phyloP scores from a whole-genome alignment of 2,329 filamentous ascomycete genomes.

The Fusarium pseudoanthophilum region DNA sequence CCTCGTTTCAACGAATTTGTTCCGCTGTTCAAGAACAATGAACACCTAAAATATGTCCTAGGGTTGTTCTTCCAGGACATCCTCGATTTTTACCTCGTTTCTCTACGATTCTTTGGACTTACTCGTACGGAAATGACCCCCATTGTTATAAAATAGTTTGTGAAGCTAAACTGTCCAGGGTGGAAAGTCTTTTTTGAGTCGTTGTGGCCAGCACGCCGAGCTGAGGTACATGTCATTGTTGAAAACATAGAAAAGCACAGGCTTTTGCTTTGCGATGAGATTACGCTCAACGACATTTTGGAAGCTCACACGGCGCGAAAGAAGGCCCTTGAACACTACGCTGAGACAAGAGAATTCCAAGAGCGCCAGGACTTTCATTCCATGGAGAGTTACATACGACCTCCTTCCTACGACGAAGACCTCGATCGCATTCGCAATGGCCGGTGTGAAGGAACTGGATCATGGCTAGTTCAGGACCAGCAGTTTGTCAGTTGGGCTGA shows the following conservation, averaged over 20 bases:
- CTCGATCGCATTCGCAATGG: not conserved
- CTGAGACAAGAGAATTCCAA: not conserved
- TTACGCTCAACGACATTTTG: not conserved
- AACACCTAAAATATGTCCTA: not conserved
- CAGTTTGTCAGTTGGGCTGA: not conserved
- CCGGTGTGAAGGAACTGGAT: not conserved
- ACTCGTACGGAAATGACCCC: not conserved
- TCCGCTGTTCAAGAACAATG: not conserved
- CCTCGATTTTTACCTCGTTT: slow-evolving; percentile 8
- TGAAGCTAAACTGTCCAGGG: not conserved
- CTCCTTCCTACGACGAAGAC: not conserved
- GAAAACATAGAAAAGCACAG: not conserved
- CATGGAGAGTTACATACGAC: not conserved
- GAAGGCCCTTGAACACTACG: not conserved
- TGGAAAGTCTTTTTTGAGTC: not conserved
- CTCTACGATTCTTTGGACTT: slow-evolving; percentile 6
- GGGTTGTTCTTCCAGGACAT: slow-evolving; percentile 17
- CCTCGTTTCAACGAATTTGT: not conserved
- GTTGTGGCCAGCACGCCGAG: not conserved
- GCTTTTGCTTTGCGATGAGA: not conserved
- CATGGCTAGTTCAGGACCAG: not conserved
- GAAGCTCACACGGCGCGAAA: not conserved
- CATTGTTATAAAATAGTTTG: fast-evolving
- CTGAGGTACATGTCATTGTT: not conserved
- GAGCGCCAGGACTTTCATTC: not conserved